Percentiles rank a stretch among this genome's conserved stretches.
Evolutionary conservation across 2,329 filamentous ascomycete species (phyloP).

Genomic region (Microsporum audouinii): DNA sequence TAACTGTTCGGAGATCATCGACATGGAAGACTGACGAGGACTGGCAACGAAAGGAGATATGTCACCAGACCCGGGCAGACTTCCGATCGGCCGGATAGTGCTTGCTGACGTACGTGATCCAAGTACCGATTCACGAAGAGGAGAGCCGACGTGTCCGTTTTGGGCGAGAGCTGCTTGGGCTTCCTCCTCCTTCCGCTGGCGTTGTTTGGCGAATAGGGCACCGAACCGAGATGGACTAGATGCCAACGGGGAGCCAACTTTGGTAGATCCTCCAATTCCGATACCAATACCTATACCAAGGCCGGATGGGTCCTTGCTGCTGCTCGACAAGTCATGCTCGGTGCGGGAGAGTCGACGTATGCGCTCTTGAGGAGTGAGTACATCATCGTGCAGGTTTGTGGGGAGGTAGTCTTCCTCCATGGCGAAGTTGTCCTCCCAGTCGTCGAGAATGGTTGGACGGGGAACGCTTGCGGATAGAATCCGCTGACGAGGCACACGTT

Average conservation of each 20-base stretch:
- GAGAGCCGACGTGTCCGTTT: slow-evolving; percentile 51
- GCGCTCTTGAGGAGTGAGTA: slow-evolving; percentile 51
- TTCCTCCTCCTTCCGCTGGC: slow-evolving; percentile 42
- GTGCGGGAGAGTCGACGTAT: slow-evolving; percentile 49
- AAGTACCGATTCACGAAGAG: slow-evolving; percentile 50
- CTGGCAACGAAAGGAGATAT: slow-evolving; percentile 43
- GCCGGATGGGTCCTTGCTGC: slow-evolving; percentile 39
- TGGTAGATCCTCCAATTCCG: slow-evolving; percentile 37
- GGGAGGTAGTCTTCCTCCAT: slow-evolving; percentile 88
- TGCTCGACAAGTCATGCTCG: slow-evolving; percentile 40
- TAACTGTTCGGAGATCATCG: slow-evolving; percentile 51
- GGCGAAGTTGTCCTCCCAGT: slow-evolving; percentile 56
- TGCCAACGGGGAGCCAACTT: slow-evolving; percentile 45
- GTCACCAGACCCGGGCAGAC: slow-evolving; percentile 38
- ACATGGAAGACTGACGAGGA: slow-evolving; percentile 48
- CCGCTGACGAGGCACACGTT: slow-evolving; percentile 48
- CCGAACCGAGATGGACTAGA: slow-evolving; percentile 54
- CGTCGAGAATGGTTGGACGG: slow-evolving; percentile 41
- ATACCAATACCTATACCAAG: slow-evolving; percentile 20
- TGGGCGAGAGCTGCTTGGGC: slow-evolving; percentile 35
- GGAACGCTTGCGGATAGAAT: slow-evolving; percentile 52
- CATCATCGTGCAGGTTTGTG: slow-evolving; percentile 51
- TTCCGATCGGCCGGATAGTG: slow-evolving; percentile 38
- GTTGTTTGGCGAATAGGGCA: slow-evolving; percentile 45
- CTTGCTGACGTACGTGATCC: slow-evolving; percentile 41